Base-by-base conservation (phyloP, 371 early-diverging fungal species). In the Mucor velutinosus region DNA sequence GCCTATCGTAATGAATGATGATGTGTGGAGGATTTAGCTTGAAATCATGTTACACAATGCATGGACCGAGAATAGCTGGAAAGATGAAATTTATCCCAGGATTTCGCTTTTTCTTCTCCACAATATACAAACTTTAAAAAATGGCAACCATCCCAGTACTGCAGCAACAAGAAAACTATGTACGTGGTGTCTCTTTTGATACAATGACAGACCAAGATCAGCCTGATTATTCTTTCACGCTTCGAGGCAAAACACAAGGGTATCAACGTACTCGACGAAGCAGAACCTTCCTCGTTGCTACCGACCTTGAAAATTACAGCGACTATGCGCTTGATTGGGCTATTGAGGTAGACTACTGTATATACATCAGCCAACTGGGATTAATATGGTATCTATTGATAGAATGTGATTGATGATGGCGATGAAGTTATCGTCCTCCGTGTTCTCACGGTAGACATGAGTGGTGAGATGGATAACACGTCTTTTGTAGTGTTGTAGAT, bases 321-420 rank as follows among this genome's bases (percentile, higher is more conserved):
- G 88, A 86, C 29, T 85, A 88, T 74, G 88, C 88, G 49, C 65
- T 88, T 7, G 78, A 79, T 43, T 88, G 86, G 86, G 78, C 81
- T 37, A 82, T 77, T 70, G 84, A 88, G 25, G 84, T 81, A 56
- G 15, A 14, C 7, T 51, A 14, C 0, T 25, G 8, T 25, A 0
- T 0, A 2, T 21, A 12, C 0, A 11, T 4, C 12, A 11, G 2
- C 1, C 10, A 14, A 12, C 12, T 4, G 8, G 21, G 25, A 11
- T 7, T 51, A 25, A 51, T 14, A 10, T 23, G 21, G 4, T 25
- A 51, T 11, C n/a, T 47, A 7, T 35, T 8, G 6, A n/a, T 67
- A 80, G 81, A 82, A 85, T 71, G 70, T 86, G 58, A 76, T 88
- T 71, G 88, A 88, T 41, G 76, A 85, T 66, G 86, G 88, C 51